Base-by-base conservation (phyloP, 805 yeast genomes). In the Jamesozyma rosinii region DNA sequence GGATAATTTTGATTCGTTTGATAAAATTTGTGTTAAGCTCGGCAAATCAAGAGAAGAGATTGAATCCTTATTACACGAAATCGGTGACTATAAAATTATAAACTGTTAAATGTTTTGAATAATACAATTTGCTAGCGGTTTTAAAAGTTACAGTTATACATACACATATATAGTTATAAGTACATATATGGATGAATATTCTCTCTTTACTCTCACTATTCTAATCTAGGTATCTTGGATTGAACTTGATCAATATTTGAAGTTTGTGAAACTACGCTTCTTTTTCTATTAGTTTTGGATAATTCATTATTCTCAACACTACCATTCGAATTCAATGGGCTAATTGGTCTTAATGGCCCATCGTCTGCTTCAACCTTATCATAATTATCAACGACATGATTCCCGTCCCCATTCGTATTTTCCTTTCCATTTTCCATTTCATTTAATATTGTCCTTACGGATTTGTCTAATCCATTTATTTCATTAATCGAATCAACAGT, bases 11-110 rank as follows among this genome's bases (percentile, higher is more conserved):
- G 79, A 75, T 41, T 74, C 72, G 48, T 68, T 79, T 49, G 90
- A 82, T 53, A 68, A 75, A 3, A 79, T 86, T 2, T 81, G 90
- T 54, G 84, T 90, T 0, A 82, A 77, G 45, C 64, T 85, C 52
- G 75, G 71, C 38, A 70, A 71, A 53, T 71, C 83, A 9, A 66
- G 77, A 37, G 58, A 57, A 18, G 81, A 79, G 24, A 75, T 83
- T 1, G 82, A 79, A 50, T 54, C 52, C 2, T 42, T 75, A 3
- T 45, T 79, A n/a, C 58, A 65, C 27, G 61, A 62, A 27, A 60
- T 78, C 26, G 79, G 79, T 1, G 73, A 72, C 15, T 76, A 75
- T 64, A 70, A 63, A 41, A 57, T 74, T 13, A 65, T 77, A 1
- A 73, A 70, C 46, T 55, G 64, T 41, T 68, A 34, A 20, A 34